Base-by-base conservation (phyloP, 495 filamentous ascomycete species). In the Platismatia glauca region DNA sequence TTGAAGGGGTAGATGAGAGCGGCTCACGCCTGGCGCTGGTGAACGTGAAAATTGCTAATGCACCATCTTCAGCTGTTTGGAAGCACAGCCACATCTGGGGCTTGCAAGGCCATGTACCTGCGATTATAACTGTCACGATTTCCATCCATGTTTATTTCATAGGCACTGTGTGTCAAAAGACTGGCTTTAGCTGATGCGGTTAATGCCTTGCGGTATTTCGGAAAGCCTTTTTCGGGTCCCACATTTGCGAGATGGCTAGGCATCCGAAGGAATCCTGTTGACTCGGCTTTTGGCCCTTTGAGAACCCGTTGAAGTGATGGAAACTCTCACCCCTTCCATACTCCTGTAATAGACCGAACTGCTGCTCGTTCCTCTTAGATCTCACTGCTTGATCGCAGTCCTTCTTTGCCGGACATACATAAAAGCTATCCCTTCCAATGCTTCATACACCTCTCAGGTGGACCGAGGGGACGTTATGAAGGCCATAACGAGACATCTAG, bases 1-100 rank as follows among this genome's bases (percentile, higher is more conserved):
- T 34, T 78, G 75, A 58, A 76, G 81, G 7, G 81, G 80, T 27
- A 77, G 72, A 79, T 67, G 86, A 84, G 69, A 56, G 44, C 43
- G 29, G 44, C 35, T 60, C 35, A 9, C 31, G 27, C 34, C 55
- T n/a, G 44, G 13, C 20, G 18, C 43, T 55, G 24, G 16, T 12
- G 18, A 29, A 38, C 1, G 18, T 11, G 15, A 15, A 29, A 38
- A 22, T 16, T 27, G 20, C 31, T 22, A 13, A 35, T 6, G 46
- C 7, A 44, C 34, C 27, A 16, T 18, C 41, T 56, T 43, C 11
- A 15, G 48, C 27, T 18, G 0, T 37, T 35, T 7, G 52, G 50
- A 9, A 27, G 31, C 20, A 55, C 52, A 35, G 38, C 44, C 50
- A 38, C 41, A 41, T 53, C 46, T 29, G 33, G 24, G 35, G 44